A percentile compares a stretch with the other conserved stretches of the same genome.
These are phyloP conservation scores for Delonix regia DNA, from an alignment of 306 rosid species.

Conservation along the genomic window DNA sequence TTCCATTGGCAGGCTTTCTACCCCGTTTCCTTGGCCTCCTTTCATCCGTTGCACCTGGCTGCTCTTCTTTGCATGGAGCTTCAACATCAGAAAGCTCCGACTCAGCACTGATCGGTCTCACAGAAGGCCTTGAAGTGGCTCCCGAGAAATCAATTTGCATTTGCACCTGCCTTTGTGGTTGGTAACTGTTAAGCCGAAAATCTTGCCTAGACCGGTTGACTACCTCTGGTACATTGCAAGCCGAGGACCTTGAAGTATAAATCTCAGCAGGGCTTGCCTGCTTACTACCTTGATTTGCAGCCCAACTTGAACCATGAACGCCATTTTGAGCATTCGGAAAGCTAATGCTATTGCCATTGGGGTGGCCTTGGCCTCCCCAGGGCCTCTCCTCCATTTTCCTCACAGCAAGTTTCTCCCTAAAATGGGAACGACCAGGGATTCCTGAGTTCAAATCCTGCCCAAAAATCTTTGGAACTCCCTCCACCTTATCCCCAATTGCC, in stretches of 20 bases:
- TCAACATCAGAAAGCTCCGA: constrained; percentile 73
- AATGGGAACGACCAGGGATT: constrained; percentile 50
- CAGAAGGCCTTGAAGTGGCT: constrained; percentile 65
- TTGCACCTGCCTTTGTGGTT: constrained; percentile 66
- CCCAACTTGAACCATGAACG: constrained; percentile 55
- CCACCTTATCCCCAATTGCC: constrained; percentile 51
- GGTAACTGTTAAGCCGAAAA: constrained; percentile 54
- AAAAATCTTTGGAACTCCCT: constrained; percentile 62
- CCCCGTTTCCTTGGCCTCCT: constrained; percentile 92
- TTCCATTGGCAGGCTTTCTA: constrained; percentile 91
- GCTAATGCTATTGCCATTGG: constrained; percentile 57
- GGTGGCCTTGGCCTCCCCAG: constrained; percentile 51
- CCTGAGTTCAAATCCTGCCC: constrained; percentile 45
- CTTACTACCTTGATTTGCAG: constrained; percentile 49
- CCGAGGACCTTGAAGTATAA: constrained; percentile 45
- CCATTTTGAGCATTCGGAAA: constrained; percentile 64
- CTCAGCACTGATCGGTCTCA: constrained; percentile 50
- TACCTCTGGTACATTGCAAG: constrained; percentile 43
- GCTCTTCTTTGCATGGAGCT: constrained; percentile 77
- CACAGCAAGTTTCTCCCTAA: constrained; percentile 85
- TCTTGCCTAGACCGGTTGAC: constrained; percentile 64
- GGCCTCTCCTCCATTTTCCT: constrained; percentile 82
- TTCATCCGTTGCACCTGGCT: constrained; percentile 51
- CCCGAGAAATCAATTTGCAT: constrained; percentile 86
- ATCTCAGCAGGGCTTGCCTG: constrained; percentile 54